Base-by-base conservation (phyloP, 768 basidiomycete genomes). In the Mycena filopes region DNA sequence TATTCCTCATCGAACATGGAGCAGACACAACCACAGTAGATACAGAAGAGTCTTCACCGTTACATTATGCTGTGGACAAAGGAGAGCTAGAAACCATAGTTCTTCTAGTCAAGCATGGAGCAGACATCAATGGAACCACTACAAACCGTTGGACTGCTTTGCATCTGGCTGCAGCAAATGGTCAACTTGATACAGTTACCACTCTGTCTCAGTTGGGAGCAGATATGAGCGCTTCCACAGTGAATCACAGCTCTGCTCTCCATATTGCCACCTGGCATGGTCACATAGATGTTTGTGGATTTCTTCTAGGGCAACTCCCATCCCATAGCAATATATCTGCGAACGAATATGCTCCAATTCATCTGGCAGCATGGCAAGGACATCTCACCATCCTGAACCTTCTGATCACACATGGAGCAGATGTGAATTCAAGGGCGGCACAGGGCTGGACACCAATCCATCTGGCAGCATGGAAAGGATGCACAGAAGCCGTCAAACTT, bases 381-480 rank as follows among this genome's bases (percentile, higher is more conserved):
- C 45, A 61, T 1, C 4, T 57, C 20, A 29, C 42, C 15, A n/a
- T 66, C 10, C 16, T 61, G 8, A 10, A 51, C 11, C 41, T 61
- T 29, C 33, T 66, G 1, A 9, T 61, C 4, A n/a, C 13, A 1
- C 54, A 60, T 21, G 65, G 65, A 11, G n/a, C 29, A 26, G 41
- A 55, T 50, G 31, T 66, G 2, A 57, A 66, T 28, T 43, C 23
- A 21, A 46, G 20, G 16, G 50, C 21, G 12, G 3, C 4, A 8
- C 29, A 51, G 25, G 65, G 65, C 21, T 66, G 65, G 65, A 66
- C 65, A 33, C 58, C 65, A 47, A 48, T 61, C 21, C 65, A 66
- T 40, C 11, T 66, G 46, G 60, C 59, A 36, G 54, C 55, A 23
- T 66, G 53, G 50, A 49, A 29, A 9, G 65, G 65, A 3, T 49